Percentiles rank a stretch among this genome's conserved stretches.
Evolutionary conservation across 1,139 yeast genomes (phyloP).

Genomic region (Geotrichum armillariae): DNA sequence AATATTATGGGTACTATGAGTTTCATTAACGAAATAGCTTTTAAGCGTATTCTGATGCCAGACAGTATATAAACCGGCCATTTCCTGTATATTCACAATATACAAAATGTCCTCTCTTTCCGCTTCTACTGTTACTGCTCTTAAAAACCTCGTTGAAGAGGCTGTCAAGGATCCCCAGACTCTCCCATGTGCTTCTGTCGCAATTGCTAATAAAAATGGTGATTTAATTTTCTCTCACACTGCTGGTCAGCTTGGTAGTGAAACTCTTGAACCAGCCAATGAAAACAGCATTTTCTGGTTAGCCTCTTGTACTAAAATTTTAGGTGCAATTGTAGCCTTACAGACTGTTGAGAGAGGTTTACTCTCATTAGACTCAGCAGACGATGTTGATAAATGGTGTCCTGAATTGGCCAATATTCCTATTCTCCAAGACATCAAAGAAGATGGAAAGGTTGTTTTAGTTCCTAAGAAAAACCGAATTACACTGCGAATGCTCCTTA

Average conservation of each 20-base stretch:
- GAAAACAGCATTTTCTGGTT: conserved; percentile 39
- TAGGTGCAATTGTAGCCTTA: conserved; percentile 50
- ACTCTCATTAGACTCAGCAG: conserved; percentile 44
- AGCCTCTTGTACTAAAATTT: conserved; percentile 52
- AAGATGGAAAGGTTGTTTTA: conserved; percentile 44
- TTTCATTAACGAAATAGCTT: too few species aligned
- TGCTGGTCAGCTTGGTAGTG: conserved; percentile 30
- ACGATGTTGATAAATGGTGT: conserved; percentile 36
- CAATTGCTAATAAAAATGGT: conserved; percentile 22
- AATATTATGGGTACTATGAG: too few species aligned
- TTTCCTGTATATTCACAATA: too few species aligned
- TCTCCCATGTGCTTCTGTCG: conserved; percentile 21
- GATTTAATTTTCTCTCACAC: conserved; percentile 21
- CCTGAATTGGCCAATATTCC: conserved; percentile 48
- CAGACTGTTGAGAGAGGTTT: conserved; percentile 49
- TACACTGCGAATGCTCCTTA: conserved; percentile 51
- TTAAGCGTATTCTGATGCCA: too few species aligned
- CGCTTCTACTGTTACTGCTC: conserved; percentile 1
- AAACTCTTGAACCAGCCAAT: conserved; percentile 28
- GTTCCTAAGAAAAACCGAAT: conserved; percentile 40
- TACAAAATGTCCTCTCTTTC: conserved; percentile 23
- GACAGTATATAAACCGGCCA: too few species aligned
- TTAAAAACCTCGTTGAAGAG: conserved; percentile 11
- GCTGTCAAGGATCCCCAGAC: conserved; percentile 18
- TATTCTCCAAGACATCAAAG: conserved; percentile 42